These are phyloP conservation scores for Monosporascus sp. DNA, from an alignment of 2,329 filamentous ascomycete genomes.

Conservation along the genomic window DNA sequence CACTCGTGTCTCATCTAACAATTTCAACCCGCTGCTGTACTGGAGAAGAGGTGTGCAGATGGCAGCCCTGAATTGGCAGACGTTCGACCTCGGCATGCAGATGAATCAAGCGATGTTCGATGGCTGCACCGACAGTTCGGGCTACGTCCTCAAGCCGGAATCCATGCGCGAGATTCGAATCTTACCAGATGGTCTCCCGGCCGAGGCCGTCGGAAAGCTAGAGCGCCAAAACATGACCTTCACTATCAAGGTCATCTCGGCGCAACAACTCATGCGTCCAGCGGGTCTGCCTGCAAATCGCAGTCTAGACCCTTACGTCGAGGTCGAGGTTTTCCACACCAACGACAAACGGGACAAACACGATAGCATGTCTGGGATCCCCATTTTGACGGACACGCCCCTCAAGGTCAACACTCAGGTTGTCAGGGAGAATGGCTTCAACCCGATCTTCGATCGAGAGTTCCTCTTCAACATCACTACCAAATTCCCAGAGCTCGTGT, in stretches of 20 bases:
- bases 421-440: slow-evolving; percentile 85
- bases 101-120: slow-evolving; percentile 98
- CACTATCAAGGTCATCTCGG: slow-evolving; percentile 83
- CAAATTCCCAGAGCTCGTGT: slow-evolving; percentile 90
- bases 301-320: slow-evolving; percentile 85
- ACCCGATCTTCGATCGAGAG: slow-evolving; percentile 77
- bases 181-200: slow-evolving; percentile 48
- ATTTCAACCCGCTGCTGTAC: slow-evolving; percentile 89
- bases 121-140: slow-evolving; percentile 76
- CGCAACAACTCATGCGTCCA: slow-evolving; percentile 86
- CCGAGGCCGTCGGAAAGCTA: slow-evolving; percentile 54
- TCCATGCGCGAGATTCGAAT: slow-evolving; percentile 71
- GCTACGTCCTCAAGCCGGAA: slow-evolving; percentile 89
- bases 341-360: slow-evolving; percentile 90
- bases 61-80: slow-evolving; percentile 98
- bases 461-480: slow-evolving; percentile 81
- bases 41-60: slow-evolving; percentile 97
- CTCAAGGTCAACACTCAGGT: slow-evolving; percentile 76
- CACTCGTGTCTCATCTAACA: slow-evolving; percentile 77
- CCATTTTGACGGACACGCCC: slow-evolving; percentile 47
- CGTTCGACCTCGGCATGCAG: slow-evolving; percentile 91
- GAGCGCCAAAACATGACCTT: slow-evolving; percentile 81
- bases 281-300: slow-evolving; percentile 64
- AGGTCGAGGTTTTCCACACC: slow-evolving; percentile 90
- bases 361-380: slow-evolving; percentile 57